Evolutionary conservation across 2,329 filamentous ascomycete species (phyloP).

Genomic region (Aspergillus amoenus): DNA sequence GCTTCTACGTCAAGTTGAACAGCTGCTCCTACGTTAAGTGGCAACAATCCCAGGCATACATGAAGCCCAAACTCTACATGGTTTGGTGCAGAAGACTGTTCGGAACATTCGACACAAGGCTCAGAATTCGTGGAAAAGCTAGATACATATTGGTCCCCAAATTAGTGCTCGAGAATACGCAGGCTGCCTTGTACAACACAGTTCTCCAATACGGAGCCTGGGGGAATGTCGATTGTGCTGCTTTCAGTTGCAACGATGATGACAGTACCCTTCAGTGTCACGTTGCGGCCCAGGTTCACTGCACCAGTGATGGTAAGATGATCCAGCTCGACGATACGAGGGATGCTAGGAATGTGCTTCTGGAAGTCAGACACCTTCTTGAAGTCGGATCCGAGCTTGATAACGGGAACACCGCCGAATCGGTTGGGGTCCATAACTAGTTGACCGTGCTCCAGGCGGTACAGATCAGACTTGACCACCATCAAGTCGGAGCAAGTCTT

Average conservation of each 20-base stretch:
- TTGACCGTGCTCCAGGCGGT: slow-evolving; percentile 98
- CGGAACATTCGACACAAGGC: neutral
- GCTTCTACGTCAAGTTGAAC: too few relatives aligned
- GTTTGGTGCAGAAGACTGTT: neutral
- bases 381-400: slow-evolving; percentile 98
- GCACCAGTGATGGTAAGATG: slow-evolving; percentile 97
- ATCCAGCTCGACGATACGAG: slow-evolving; percentile 51
- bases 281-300: slow-evolving; percentile 92
- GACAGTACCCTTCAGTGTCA: slow-evolving; percentile 94
- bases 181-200: slow-evolving; percentile 98
- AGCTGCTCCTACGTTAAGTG: too few relatives aligned
- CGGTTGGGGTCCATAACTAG: slow-evolving; percentile 94
- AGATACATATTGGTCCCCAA: slow-evolving; percentile 4
- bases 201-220: slow-evolving; percentile 96
- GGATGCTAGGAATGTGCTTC: slow-evolving; percentile 52
- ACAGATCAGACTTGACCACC: slow-evolving; percentile 99
- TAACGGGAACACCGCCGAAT: slow-evolving; percentile 93
- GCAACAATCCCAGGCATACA: neutral
- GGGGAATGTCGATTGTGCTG: slow-evolving; percentile 95
- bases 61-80: neutral
- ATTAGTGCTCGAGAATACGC: slow-evolving; percentile 67
- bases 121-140: neutral
- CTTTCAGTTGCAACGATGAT: slow-evolving; percentile 98
- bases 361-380: slow-evolving; percentile 92
- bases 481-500: slow-evolving; percentile 99